Evolutionary conservation across 345 rosid species (phyloP).

Genomic region (Dipteronia sinensis): DNA sequence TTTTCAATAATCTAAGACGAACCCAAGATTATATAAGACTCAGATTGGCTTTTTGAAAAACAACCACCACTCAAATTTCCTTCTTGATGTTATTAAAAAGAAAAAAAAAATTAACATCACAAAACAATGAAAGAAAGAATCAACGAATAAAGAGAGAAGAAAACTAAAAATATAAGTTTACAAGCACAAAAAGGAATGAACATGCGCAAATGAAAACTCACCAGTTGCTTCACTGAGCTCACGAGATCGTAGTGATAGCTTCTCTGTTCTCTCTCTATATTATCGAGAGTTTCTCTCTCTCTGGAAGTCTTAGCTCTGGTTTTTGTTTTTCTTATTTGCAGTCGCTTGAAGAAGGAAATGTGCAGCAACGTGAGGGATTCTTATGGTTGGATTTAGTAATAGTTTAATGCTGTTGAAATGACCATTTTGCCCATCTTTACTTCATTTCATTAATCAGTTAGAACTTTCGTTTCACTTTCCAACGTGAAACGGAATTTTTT

Average conservation of each 20-base stretch:
- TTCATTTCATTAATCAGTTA: neutral
- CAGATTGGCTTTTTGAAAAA: neutral
- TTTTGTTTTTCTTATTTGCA: neutral
- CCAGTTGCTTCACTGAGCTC: constrained; percentile 3
- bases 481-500: too few relatives aligned
- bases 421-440: constrained; percentile 21
- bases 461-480: neutral
- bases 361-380: constrained; percentile 9
- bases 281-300: neutral
- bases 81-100: neutral
- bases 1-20: neutral
- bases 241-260: neutral
- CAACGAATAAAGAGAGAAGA: neutral
- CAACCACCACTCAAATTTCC: neutral
- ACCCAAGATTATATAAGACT: neutral
- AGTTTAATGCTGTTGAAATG: constrained; percentile 5
- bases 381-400: constrained; percentile 11
- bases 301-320: neutral
- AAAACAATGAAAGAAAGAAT: neutral
- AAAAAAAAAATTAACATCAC: neutral
- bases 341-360: constrained; percentile 18
- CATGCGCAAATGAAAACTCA: neutral
- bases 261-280: neutral
- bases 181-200: neutral
- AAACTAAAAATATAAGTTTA: neutral